Evolutionary conservation across 2,329 filamentous ascomycete genomes (phyloP), one percentile per base, ranked within the genome.

Genomic region (Dactylellina cionopaga): DNA sequence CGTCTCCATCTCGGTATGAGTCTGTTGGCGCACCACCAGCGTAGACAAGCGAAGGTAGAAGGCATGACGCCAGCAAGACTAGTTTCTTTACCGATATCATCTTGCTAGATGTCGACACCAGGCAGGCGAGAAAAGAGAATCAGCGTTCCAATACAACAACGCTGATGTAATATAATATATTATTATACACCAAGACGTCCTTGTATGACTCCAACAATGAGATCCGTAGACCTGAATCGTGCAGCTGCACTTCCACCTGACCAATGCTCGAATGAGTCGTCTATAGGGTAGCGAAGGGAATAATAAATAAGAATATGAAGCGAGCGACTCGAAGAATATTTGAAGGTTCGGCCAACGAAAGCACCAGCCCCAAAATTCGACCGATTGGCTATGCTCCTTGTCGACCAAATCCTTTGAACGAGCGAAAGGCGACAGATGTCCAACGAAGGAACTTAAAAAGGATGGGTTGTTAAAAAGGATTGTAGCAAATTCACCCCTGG

Each of bases 1-100:
- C 66, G 66, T 81, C 80, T 49, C 78, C 77, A 76, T 76, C 78
- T 73, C 75, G 63, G 25, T 76, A 76, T 27, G 66, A 69, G 49
- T 78, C 77, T 13, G 74, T 76, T 24, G 76, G 64, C 15, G 75
- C 76, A 25, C 75, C 74, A 24, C 58, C 66, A n/a, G 58, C 66
- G 35, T 60, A 49, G 9, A 65, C 52, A 19, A 72, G 39, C 25
- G 59, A 65, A 39, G 51, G 59, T 47, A 64, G 17, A 19, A 65
- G 59, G 52, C 44, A 72, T 43, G 68, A 31, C 13, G 68, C 59
- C 54, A 72, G 52, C 46, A 72, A 64, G 49, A 37, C 27, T 22
- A 72, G 22, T 43, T 43, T 65, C 68, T 47, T 52, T n/a, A 72
- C n/a, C 3, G 68, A 65, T 35, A 72, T 35, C 68, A 72, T 72